Evolutionary conservation across 169 alveolate genomes (phyloP), one percentile per base, ranked within the genome.

Genomic region (Eimeria necatrix): DNA sequence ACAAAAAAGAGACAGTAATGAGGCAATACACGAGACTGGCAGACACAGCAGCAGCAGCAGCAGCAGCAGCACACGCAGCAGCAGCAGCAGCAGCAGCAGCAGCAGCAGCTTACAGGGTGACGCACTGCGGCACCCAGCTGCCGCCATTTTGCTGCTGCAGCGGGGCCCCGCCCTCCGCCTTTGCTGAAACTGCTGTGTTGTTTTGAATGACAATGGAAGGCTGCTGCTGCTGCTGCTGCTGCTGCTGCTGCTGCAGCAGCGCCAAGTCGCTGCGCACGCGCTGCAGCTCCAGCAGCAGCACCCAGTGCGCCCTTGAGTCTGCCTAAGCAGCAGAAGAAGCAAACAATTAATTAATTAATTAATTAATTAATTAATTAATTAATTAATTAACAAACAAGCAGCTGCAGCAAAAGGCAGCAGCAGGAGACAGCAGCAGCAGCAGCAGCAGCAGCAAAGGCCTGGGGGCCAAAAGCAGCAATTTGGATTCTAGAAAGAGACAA

Each of bases 151-250:
- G 78, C 78, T 68, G 78, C 32, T 68, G 78, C 14, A 24, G 9
- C 41, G 78, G 46, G 9, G n/a, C 22, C 12, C 22, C 22, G 22
- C 68, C 78, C 93, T 86, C 93, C 16, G 93, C 48, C 52, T 73
- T 26, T 6, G 93, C 80, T 20, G 93, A 81, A 24, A 86, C 93
- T 86, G 70, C 93, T 4, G 81, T 86, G 8, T 60, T 86, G 83
- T 86, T 86, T 64, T 86, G 93, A n/a, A 86, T 86, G 83, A 86
- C 70, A 70, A 86, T 86, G 61, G 81, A 32, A 24, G 90, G 61
- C 46, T 22, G 61, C 46, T 60, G 81, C 41, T 32, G 41, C 41
- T 32, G 41, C 41, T 32, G 41, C 41, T 32, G 41, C 41, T 48
- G 20, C 48, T 73, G 81, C 52, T 56, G 51, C 84, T 61, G 93